Base-by-base conservation (phyloP, 352 stramenopile species). In the Pythium folliculosum region DNA sequence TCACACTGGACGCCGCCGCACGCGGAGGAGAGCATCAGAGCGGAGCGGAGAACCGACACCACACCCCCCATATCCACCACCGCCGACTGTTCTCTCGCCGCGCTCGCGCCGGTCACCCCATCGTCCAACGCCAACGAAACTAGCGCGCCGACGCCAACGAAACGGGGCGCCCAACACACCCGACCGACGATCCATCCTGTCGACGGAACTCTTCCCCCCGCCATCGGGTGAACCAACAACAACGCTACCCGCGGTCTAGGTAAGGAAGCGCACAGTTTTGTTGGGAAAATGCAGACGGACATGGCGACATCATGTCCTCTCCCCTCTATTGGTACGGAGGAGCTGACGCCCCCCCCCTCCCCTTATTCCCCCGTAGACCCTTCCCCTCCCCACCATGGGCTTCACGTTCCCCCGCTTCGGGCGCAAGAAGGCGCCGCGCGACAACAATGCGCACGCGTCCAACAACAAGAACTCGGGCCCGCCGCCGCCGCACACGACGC, bases 361-460 rank as follows among this genome's bases (percentile, higher is more conserved):
- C 40, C 40, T n/a, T n/a, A 23, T n/a, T 12, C 17, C 35, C 12
- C n/a, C 48, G 49, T 32, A 32, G 27, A 32, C 13, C 40, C 17
- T 16, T 47, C 40, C 17, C 40, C 40, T 23, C 35, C 12, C n/a
- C 48, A 45, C 30, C 59, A 91, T 92, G 82, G 84, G 77, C 61
- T 91, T 93, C 62, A 76, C 74, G 22, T 93, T 93, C 63, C 81
- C 78, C 63, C 76, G 80, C 60, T 93, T 81, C 73, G 78, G 80
- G 25, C 83, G 85, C 58, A 91, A 90, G 65, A 93, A 93, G 78
- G 44, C 50, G 59, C 51, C 27, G 51, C 51, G 27, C 58, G 70
- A 62, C 64, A 86, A 86, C 27, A 67, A 75, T 43, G 71, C 49
- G 56, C 68, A 67, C 61, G 50, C 44, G 53, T 60, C 53, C 50